Percentiles rank a stretch among this genome's conserved stretches.
phyloP scores from a whole-genome alignment of 2,329 filamentous ascomycete species.

The Epichloe aotearoae region DNA sequence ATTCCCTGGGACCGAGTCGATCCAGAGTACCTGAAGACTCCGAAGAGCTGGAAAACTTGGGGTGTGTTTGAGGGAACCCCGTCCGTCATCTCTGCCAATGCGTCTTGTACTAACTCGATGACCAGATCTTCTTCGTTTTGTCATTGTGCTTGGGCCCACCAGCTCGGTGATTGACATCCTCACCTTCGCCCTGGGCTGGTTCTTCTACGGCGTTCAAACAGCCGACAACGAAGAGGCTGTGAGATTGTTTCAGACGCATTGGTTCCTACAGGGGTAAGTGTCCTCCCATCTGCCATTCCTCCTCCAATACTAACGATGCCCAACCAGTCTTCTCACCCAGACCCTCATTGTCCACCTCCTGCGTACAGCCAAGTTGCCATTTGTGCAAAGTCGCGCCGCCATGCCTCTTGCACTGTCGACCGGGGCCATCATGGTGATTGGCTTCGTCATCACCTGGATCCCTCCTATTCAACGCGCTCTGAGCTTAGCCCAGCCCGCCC shows the following conservation, averaged over 20 bases:
- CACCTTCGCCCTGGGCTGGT: constrained; percentile 13
- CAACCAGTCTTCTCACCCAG: constrained; percentile 13
- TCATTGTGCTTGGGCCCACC: constrained; percentile 15
- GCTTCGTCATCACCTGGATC: constrained; percentile 14
- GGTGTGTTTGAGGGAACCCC: neutral
- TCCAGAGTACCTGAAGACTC: constrained; percentile 13
- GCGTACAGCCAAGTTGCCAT: constrained; percentile 15
- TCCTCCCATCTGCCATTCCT: neutral
- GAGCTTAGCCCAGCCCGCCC: constrained; percentile 10
- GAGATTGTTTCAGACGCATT: constrained; percentile 13
- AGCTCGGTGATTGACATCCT: constrained; percentile 16
- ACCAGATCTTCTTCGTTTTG: constrained; percentile 16
- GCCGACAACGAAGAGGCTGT: constrained; percentile 7
- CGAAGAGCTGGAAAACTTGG: constrained; percentile 14
- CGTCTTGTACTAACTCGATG: neutral
- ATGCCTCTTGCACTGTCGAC: constrained; percentile 13
- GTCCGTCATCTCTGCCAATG: neutral
- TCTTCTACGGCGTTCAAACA: constrained; percentile 12
- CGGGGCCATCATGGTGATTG: constrained; percentile 12
- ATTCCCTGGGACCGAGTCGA: constrained; percentile 18
- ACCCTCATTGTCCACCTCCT: constrained; percentile 17
- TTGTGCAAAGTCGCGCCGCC: constrained; percentile 13
- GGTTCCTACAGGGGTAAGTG: constrained; percentile 15
- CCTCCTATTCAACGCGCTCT: constrained; percentile 11
- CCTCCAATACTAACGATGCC: neutral